Conservation (phyloP, 2,329 filamentous ascomycete genomes). For the Claviceps purpurea region DNA sequence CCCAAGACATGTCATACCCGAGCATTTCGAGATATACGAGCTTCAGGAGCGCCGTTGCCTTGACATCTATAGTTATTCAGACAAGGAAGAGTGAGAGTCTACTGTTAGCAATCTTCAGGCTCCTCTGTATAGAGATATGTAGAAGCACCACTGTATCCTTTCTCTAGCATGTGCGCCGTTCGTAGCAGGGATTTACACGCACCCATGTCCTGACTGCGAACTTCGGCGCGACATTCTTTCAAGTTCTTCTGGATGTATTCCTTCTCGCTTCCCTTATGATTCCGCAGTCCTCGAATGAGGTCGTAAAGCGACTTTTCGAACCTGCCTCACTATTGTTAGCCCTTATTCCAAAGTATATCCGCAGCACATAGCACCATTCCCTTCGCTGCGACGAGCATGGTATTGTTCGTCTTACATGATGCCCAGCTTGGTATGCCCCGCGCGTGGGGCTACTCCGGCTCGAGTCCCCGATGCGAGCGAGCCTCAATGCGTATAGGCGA, state of each 20-base stretch:
- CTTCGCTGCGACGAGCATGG: background rate
- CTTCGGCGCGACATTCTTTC: conserved; percentile 90
- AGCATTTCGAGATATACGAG: conserved; percentile 98
- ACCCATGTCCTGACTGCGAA: conserved; percentile 89
- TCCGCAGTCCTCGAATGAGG: conserved; percentile 90
- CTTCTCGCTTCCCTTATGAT: conserved; percentile 88
- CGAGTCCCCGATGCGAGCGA: background rate
- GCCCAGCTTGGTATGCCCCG: conserved; percentile 10
- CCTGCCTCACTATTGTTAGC: conserved; percentile 35
- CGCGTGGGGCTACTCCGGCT: conserved; percentile 13
- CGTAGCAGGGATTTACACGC: conserved; percentile 17
- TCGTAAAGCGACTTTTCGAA: conserved; percentile 99
- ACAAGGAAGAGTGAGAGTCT: background rate
- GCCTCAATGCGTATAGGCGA: conserved; percentile 1
- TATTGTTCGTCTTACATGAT: conserved; percentile 1
- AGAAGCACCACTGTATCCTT: too few relatives aligned
- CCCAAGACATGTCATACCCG: conserved; percentile 99
- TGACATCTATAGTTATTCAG: conserved; percentile 51
- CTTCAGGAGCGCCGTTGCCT: conserved; percentile 90
- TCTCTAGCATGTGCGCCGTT: too few relatives aligned
- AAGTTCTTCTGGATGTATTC: conserved; percentile 89
- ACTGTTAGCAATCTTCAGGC: background rate
- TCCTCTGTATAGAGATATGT: background rate
- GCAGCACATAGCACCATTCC: background rate
- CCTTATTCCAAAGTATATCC: background rate